Conservation (phyloP, 169 alveolate genomes). For the Eimeria necatrix region DNA sequence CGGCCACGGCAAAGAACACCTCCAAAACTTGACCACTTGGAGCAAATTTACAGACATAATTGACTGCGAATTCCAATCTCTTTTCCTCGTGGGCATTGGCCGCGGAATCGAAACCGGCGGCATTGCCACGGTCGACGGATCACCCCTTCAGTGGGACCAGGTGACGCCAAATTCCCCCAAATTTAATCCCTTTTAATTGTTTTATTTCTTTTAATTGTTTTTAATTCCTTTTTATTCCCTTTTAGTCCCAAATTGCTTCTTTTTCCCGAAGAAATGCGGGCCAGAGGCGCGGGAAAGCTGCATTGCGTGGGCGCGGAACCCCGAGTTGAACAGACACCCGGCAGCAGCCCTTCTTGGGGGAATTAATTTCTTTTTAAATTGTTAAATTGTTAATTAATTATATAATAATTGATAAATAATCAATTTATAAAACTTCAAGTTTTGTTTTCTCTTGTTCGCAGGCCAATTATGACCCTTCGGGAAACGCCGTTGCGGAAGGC, state of each 20-base stretch:
- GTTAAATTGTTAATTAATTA: too few species aligned
- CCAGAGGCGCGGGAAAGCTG: too few species aligned
- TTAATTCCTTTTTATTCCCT: not conserved
- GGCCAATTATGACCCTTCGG: slow-evolving; percentile 75
- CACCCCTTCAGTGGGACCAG: slow-evolving; percentile 72
- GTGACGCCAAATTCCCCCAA: not conserved
- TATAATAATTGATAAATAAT: not conserved
- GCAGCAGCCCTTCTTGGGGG: too few species aligned
- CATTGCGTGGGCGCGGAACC: too few species aligned
- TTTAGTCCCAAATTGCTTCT: not conserved
- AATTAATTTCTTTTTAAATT: too few species aligned
- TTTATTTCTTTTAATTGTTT: not conserved
- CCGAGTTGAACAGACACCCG: too few species aligned
- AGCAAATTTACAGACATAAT: slow-evolving; percentile 34
- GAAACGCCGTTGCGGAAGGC: slow-evolving; percentile 40
- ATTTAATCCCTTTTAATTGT: not conserved
- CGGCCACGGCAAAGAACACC: not conserved
- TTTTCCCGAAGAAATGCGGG: too few species aligned
- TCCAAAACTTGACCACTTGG: not conserved
- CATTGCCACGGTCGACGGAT: slow-evolving; percentile 74
- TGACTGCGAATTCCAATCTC: slow-evolving; percentile 75
- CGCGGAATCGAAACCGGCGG: slow-evolving; percentile 66
- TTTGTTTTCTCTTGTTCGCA: not conserved
- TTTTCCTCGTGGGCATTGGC: slow-evolving; percentile 36
- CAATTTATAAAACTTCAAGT: not conserved